Evolutionary conservation across 2,329 filamentous ascomycete species (phyloP).

Genomic region (Fusarium vanettenii): DNA sequence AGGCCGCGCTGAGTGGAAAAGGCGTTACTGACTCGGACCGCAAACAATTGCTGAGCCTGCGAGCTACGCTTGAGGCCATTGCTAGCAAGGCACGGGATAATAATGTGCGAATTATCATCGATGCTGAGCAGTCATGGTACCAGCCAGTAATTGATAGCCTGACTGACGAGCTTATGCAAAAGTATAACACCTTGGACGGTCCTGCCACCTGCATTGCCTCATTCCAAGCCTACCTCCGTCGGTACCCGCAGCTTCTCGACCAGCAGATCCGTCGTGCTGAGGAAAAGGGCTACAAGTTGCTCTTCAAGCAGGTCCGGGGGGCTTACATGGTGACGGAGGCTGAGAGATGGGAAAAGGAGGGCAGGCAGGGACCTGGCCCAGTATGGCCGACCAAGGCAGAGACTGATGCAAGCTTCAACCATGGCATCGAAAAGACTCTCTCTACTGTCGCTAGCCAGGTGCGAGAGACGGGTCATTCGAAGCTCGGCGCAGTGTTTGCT

Average conservation of each 20-base stretch:
- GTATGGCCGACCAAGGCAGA: slow-evolving; percentile 24
- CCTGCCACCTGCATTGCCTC: slow-evolving; percentile 38
- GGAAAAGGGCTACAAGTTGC: slow-evolving; percentile 33
- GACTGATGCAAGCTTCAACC: slow-evolving; percentile 23
- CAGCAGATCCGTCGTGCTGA: slow-evolving; percentile 35
- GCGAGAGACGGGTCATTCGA: slow-evolving; percentile 5
- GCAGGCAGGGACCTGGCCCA: slow-evolving; percentile 10
- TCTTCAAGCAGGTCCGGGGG: slow-evolving; percentile 31
- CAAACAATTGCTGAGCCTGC: slow-evolving; percentile 19
- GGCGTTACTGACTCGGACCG: slow-evolving; percentile 23
- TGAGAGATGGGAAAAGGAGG: slow-evolving; percentile 18
- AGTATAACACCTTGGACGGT: slow-evolving; percentile 29
- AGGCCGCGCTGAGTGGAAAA: slow-evolving; percentile 27
- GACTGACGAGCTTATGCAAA: slow-evolving; percentile 37
- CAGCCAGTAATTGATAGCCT: slow-evolving; percentile 34
- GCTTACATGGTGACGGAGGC: slow-evolving; percentile 27
- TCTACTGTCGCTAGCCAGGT: slow-evolving; percentile 13
- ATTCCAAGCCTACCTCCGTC: slow-evolving; percentile 35
- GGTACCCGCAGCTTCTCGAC: slow-evolving; percentile 36
- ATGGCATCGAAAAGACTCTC: slow-evolving; percentile 26
- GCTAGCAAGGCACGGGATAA: slow-evolving; percentile 27
- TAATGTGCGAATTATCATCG: slow-evolving; percentile 36
- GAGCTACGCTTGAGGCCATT: slow-evolving; percentile 28
- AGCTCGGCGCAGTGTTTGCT: slow-evolving; percentile 21
- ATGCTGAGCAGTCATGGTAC: slow-evolving; percentile 37